Base-by-base conservation (phyloP, 1,284 basidiomycete species). In the Abortiporus biennis region DNA sequence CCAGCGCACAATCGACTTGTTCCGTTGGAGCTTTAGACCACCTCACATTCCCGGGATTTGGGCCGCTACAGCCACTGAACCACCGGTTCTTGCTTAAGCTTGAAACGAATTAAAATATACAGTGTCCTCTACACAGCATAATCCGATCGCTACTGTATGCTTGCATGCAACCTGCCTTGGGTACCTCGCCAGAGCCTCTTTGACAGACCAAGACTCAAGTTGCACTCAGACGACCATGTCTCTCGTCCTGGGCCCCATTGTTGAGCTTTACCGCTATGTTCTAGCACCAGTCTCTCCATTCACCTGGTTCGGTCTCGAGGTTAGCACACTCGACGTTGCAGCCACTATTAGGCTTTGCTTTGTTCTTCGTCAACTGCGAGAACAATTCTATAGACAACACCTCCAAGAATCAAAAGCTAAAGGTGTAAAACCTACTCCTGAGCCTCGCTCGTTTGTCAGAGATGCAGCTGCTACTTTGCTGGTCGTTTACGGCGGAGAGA, bases 1-100 rank as follows among this genome's bases (percentile, higher is more conserved):
- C 80, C 79, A 84, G 84, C 84, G 85, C 85, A 77, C 84, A 72
- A 62, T 67, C 67, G 71, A 63, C 62, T 63, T 59, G 50, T 50
- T 36, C 74, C 83, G 78, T 75, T 85, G 80, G 66, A 50, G 64
- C 48, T 44, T 53, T 52, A 56, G 71, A 77, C 80, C 76, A 65
- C 64, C 74, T 76, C 77, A 68, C 82, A 87, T 86, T 81, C 85
- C 84, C 77, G 68, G n/a, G 67, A 55, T 79, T 71, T 66, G 75
- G 79, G 82, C 84, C 85, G 54, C 63, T 77, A 87, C 84, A 87
- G 74, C 85, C 83, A 66, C 76, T 85, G 53, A 53, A 58, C 82
- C 73, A 85, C 58, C 33, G 25, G 27, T 29, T 9, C 27, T 29
- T 9, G 27, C 9, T n/a, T n/a, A 9, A 29, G 9, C 27, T 9